These are phyloP conservation scores for Cercospora beticola DNA, from an alignment of 2,329 filamentous ascomycete species.

Conservation along the genomic window DNA sequence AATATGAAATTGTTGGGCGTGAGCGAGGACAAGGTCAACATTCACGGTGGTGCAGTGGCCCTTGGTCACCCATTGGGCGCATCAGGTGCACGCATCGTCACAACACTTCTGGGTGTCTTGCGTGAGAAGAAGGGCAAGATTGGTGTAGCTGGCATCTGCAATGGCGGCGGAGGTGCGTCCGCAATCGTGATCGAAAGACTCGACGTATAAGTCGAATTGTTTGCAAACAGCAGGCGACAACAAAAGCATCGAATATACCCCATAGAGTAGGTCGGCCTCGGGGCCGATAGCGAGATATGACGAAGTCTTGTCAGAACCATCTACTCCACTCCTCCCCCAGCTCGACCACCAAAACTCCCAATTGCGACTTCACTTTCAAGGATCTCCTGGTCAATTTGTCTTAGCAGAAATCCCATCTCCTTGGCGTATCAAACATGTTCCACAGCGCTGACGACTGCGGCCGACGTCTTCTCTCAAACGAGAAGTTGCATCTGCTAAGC, in stretches of 20 bases:
- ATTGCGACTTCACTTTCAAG: not conserved
- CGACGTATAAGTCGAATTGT: not conserved
- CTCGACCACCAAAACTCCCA: not conserved
- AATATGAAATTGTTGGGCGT: conserved; percentile 91
- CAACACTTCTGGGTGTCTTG: conserved; percentile 84
- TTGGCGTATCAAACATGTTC: not conserved
- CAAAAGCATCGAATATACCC: not conserved
- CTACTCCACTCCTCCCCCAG: not conserved
- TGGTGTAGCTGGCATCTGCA: conserved; percentile 93
- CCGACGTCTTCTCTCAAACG: not conserved
- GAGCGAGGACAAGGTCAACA: conserved; percentile 82
- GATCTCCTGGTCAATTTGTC: not conserved
- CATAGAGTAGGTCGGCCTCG: not conserved
- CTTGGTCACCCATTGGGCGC: conserved; percentile 93
- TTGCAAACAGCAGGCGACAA: not conserved
- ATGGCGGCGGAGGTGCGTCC: conserved; percentile 92
- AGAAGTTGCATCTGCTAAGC: not conserved
- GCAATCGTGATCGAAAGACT: conserved; percentile 79
- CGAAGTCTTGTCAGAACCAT: not conserved
- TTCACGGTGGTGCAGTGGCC: conserved; percentile 92
- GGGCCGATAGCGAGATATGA: not conserved
- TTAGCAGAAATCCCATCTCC: not conserved
- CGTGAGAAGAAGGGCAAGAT: conserved; percentile 91
- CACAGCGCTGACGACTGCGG: not conserved
- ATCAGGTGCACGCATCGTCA: conserved; percentile 89